phyloP scores from a whole-genome alignment of 2,329 filamentous ascomycete species.

The Aspergillus puulaauensis region DNA sequence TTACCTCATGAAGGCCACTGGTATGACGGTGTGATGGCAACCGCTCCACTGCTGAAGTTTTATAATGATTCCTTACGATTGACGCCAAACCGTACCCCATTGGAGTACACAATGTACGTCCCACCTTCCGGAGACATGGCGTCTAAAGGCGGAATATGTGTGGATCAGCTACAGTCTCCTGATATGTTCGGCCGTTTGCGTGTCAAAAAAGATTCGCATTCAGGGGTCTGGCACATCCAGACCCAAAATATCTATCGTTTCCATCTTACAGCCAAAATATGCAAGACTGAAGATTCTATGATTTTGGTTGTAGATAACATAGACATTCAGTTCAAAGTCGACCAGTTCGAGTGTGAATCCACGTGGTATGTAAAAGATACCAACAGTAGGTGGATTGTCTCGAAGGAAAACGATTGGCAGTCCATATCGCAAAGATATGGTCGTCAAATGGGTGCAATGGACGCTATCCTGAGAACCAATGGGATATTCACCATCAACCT shows the following conservation, averaged over 20 bases:
- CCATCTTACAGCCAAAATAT: conserved; percentile 24
- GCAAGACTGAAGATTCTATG: conserved; percentile 9
- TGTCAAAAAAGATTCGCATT: conserved; percentile 33
- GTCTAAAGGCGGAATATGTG: conserved; percentile 51
- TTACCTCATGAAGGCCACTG: conserved; percentile 51
- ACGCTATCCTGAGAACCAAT: conserved; percentile 52
- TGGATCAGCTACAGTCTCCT: conserved; percentile 51
- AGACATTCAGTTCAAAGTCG: conserved; percentile 16
- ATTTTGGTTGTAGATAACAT: conserved; percentile 20
- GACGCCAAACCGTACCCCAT: conserved; percentile 18
- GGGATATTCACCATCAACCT: conserved; percentile 45
- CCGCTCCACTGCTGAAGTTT: conserved; percentile 48
- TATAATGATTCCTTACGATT: conserved; percentile 37
- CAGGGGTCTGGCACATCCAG: conserved; percentile 34
- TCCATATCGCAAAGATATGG: conserved; percentile 38
- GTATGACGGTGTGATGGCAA: conserved; percentile 58
- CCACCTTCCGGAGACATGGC: conserved; percentile 55
- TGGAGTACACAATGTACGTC: conserved; percentile 50
- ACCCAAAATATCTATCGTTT: conserved; percentile 48
- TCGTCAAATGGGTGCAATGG: conserved; percentile 53
- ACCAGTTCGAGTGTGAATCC: conserved; percentile 2
- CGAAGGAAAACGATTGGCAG: conserved; percentile 25
- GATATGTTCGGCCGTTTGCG: conserved; percentile 52
- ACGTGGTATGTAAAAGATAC: conserved; percentile 27
- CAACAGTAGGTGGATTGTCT: conserved; percentile 21